Conservation (phyloP, 768 basidiomycete genomes). For the Psilocybe sp. region DNA sequence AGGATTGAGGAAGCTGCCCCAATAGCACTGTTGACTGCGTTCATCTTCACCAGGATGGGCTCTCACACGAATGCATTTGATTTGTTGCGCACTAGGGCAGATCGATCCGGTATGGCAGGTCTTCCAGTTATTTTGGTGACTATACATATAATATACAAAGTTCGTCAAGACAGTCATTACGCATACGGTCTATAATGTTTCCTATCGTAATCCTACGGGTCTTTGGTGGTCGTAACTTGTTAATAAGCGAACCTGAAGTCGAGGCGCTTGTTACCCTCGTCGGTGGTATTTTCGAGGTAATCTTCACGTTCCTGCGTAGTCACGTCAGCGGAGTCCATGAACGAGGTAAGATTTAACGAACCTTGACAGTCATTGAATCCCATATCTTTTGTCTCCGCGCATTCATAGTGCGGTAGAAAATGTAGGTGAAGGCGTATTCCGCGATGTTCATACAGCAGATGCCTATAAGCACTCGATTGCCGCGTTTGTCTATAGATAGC, state of each 20-base stretch:
- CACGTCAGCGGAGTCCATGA: neutral
- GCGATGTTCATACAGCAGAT: slow-evolving; percentile 52
- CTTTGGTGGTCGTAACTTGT: neutral
- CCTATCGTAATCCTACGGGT: neutral
- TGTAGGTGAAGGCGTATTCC: slow-evolving; percentile 47
- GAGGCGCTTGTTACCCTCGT: slow-evolving; percentile 56
- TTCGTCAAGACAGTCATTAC: neutral
- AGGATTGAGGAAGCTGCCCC: slow-evolving; percentile 96
- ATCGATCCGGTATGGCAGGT: slow-evolving; percentile 57
- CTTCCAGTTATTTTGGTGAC: slow-evolving; percentile 47
- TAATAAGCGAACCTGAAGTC: slow-evolving; percentile 66
- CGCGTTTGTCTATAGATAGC: slow-evolving; percentile 46
- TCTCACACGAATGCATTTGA: slow-evolving; percentile 99
- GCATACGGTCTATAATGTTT: neutral
- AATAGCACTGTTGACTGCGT: slow-evolving; percentile 91
- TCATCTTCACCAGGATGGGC: slow-evolving; percentile 90
- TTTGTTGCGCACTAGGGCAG: slow-evolving; percentile 80
- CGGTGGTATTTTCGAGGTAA: slow-evolving; percentile 60
- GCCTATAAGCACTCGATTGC: slow-evolving; percentile 54
- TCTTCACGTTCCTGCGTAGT: slow-evolving; percentile 45
- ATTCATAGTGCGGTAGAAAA: slow-evolving; percentile 57
- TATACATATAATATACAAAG: neutral
- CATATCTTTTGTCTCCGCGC: slow-evolving; percentile 45
- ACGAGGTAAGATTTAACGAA: slow-evolving; percentile 14
- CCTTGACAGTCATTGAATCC: slow-evolving; percentile 49